Percentiles rank a stretch among this genome's conserved stretches.
phyloP scores from a whole-genome alignment of 305 asterid species.

The Solanum hybrid region DNA sequence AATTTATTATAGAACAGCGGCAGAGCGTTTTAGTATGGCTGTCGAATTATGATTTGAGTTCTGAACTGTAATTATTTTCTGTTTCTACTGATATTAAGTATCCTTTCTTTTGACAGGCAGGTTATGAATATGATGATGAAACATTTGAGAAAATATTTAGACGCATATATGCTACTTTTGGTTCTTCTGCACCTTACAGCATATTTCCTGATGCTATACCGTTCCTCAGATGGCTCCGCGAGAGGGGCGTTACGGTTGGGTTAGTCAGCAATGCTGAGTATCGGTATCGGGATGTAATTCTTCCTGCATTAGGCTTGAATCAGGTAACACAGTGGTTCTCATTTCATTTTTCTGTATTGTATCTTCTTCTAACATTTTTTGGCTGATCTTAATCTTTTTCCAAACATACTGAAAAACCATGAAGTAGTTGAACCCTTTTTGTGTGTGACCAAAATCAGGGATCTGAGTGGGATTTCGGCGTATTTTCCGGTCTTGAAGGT shows the following conservation, averaged over 20 bases:
- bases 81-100: not conserved
- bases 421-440: not conserved
- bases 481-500: slow-evolving; percentile 43
- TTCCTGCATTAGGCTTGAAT: slow-evolving; percentile 83
- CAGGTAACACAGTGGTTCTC: slow-evolving; percentile 30
- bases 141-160: slow-evolving; percentile 80
- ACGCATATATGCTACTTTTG: slow-evolving; percentile 83
- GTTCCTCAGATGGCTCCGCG: slow-evolving; percentile 77
- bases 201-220: slow-evolving; percentile 77
- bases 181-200: slow-evolving; percentile 86
- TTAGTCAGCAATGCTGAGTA: slow-evolving; percentile 91
- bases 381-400: not conserved
- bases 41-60: not conserved
- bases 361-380: not conserved
- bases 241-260: slow-evolving; percentile 59
- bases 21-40: not conserved
- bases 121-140: slow-evolving; percentile 88
- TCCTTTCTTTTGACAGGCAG: slow-evolving; percentile 55
- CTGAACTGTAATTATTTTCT: not conserved
- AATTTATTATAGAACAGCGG: not conserved
- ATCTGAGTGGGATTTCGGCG: slow-evolving; percentile 85
- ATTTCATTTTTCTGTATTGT: not conserved
- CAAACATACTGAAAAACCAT: not conserved
- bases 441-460: slow-evolving; percentile 41
- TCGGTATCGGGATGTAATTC: slow-evolving; percentile 82